Evolutionary conservation across 225 moss, liverwort and hornwort genomes (phyloP), one percentile per base, ranked within the genome.

Genomic region (Asterella californica): DNA sequence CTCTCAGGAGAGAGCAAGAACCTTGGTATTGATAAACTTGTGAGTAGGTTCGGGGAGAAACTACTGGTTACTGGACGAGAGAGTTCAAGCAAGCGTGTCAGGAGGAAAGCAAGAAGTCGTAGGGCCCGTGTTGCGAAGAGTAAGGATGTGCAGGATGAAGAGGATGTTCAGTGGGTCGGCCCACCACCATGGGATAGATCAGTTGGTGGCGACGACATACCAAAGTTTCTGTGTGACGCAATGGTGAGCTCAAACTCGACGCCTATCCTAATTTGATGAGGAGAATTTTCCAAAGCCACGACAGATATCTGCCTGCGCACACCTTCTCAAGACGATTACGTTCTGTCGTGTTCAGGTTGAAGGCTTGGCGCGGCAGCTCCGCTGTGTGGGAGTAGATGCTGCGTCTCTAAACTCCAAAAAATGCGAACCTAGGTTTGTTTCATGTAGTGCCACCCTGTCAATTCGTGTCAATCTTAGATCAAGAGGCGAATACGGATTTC

Each of bases 171-270:
- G 69, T 95, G 93, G 88, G 80, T 89, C 70, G 95, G 95, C 74
- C 99, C 95, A 80, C 91, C 99, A 52, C 95, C 93, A 53, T 99
- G 99, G 99, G 95, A 95, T 87, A 65, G 63, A 42, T 84, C 83
- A 74, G 79, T 88, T 54, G 91, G 92, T 80, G 99, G 99, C 70
- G 88, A 99, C 76, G 99, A 89, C 37, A 82, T 81, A 79, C 93
- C 93, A n/a, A 99, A 90, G 81, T 99, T 99, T 76, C 89, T 99
- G 10, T 99, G 99, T 83, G 99, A 99, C 85, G 90, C 92, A 70
- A 99, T 99, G 99, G 99, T 97, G 83, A 85, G 94, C 83, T 60
- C 15, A 71, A 70, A 54, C 9, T 19, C 38, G 11, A 29, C 36
- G 30, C 53, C 24, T 54, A 42, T 42, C 42, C 42, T 36, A 50